These are phyloP conservation scores for Leptographium wingfieldii DNA, from an alignment of 2,329 filamentous ascomycete genomes.

Conservation along the genomic window DNA sequence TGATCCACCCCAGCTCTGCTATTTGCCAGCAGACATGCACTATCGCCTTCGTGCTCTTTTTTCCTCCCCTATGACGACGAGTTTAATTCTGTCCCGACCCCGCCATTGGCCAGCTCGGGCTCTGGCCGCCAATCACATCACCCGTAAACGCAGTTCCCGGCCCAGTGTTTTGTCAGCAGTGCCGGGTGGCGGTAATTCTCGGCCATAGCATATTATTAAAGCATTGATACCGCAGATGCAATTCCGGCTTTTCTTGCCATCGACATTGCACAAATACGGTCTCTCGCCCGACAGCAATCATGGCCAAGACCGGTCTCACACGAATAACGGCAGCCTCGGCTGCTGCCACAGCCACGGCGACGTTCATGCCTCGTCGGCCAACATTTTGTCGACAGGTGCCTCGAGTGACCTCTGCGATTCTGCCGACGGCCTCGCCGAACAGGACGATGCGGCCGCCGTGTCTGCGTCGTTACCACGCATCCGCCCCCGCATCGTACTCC, in stretches of 20 bases:
- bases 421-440: not conserved
- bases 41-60: too few species aligned
- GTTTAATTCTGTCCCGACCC: not conserved
- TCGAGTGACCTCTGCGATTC: conserved; percentile 5
- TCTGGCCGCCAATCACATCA: not conserved
- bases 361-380: conserved; percentile 7
- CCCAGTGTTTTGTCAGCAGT: not conserved
- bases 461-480: conserved; percentile 4
- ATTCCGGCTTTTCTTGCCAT: not conserved
- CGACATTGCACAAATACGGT: not conserved
- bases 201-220: not conserved
- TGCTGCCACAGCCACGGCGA: conserved; percentile 8
- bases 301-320: conserved; percentile 15
- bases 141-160: not conserved
- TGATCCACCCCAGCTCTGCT: too few species aligned
- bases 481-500: not conserved
- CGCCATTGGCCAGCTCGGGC: not conserved
- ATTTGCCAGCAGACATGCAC: too few species aligned
- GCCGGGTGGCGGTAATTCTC: not conserved
- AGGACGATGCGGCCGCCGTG: not conserved
- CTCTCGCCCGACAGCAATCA: conserved; percentile 6
- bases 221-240: not conserved
- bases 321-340: conserved; percentile 10
- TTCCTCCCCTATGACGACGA: not conserved
- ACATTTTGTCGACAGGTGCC: conserved; percentile 8